Base-by-base conservation (phyloP, 2,329 filamentous ascomycete genomes). In the Emmonsia crescens region DNA sequence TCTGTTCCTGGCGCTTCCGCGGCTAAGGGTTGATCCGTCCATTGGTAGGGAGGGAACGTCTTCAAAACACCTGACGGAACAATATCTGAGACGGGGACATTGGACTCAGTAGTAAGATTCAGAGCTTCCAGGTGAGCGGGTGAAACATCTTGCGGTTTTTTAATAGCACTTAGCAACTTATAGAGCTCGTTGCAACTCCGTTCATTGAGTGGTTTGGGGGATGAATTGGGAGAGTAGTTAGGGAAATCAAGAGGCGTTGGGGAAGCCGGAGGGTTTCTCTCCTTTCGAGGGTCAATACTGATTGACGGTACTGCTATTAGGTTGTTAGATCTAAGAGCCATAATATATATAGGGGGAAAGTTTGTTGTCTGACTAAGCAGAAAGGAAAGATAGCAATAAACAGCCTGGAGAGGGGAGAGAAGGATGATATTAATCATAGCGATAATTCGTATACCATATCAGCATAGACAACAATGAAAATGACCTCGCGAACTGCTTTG, bases 241-340 rank as follows among this genome's bases (percentile, higher is more conserved):
- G 82, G 82, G 66, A 84, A 83, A 60, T 80, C 80, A 55, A 83
- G 73, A 24, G 77, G 76, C 31, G 77, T 80, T 40, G 82, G 77
- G 62, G 70, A 71, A 40, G 79, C 70, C 54, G 82, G 82, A 46
- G 81, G 79, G 51, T 71, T 67, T 63, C 81, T 77, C 67, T 78
- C 77, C 65, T 73, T 74, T 51, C 76, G 71, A 27, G 71, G 68
- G 31, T 74, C 71, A 59, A 72, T 68, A 46, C 64, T 67, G 55
- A 72, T 65, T 24, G 73, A 66, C 56, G 73, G 70, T 58, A 70
- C 60, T 66, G 68, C 63, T 66, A 59, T 54, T 57, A 46, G 44
- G 24, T 48, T 33, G 38, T 58, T 63, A 51, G 60, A 59, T 49
- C 56, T 60, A 12, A 55, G 57, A 57, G 38, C 12, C 12, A 33